Conservation (phyloP, 352 stramenopile genomes). For the Pythium guiyangense region DNA sequence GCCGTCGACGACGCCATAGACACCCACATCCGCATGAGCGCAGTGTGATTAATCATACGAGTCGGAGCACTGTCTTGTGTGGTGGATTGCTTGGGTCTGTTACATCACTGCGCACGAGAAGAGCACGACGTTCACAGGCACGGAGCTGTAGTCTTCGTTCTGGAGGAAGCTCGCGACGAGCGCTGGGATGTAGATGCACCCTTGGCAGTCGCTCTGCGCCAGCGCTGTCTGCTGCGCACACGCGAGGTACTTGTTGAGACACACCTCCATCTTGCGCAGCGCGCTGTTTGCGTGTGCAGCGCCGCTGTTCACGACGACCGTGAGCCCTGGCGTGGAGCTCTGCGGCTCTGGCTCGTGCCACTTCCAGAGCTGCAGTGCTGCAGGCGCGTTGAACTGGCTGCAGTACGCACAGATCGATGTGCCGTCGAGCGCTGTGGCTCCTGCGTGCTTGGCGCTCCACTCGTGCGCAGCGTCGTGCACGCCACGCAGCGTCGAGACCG, state of each 20-base stretch:
- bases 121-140: constrained; percentile 6
- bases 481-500: constrained; percentile 8
- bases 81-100: neutral
- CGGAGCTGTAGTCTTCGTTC: constrained; percentile 12
- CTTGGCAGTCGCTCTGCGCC: constrained; percentile 2
- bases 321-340: constrained; percentile 1
- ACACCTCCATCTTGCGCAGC: constrained; percentile 8
- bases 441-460: constrained; percentile 11
- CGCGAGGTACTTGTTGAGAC: constrained; percentile 14
- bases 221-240: constrained; percentile 1
- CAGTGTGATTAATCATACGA: neutral
- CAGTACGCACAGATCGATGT: constrained; percentile 9
- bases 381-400: constrained; percentile 9
- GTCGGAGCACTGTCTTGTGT: neutral
- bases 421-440: neutral
- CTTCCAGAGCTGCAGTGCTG: constrained; percentile 10
- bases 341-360: constrained; percentile 1
- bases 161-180: constrained; percentile 16
- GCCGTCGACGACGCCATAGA: neutral
- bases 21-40: neutral
- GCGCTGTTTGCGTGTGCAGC: neutral
- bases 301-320: constrained; percentile 10
- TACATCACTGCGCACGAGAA: constrained; percentile 12
- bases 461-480: constrained; percentile 11
- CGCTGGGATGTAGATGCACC: constrained; percentile 7